Base-by-base conservation (phyloP, 257 asterid genomes). In the Verbena officinalis region DNA sequence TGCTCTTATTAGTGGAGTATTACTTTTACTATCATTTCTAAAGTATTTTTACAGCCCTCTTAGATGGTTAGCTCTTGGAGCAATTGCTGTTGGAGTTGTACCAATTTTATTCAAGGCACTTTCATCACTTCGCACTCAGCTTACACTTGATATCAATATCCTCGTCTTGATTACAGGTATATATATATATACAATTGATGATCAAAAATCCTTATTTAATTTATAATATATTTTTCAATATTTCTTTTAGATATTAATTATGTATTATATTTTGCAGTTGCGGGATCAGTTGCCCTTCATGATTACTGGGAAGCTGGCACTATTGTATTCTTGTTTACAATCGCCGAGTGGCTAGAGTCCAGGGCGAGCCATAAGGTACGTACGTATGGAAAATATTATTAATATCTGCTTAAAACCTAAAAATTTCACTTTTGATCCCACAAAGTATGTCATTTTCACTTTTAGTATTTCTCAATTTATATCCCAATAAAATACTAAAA, bases 251-350 rank as follows among this genome's bases (percentile, higher is more conserved):
- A n/a, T n/a, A n/a, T n/a, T 27, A 2, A 27, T 27, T 27, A 2
- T 27, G 33, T 27, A 6, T 38, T 59, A 52, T 23, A 24, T 33
- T 17, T 65, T 71, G 66, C 86, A 86, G 96, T 89, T 76, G 78
- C 55, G 1, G 96, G 96, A 46, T 86, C 96, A 22, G 51, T 83
- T 39, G 90, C 76, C 49, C 78, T 89, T 19, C 72, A 64, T 9
- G 96, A 89, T 73, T 89, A 81, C 68, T 84, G 87, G 95, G 96
- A 89, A 78, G 96, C 96, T 52, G 96, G 71, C 7, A 81, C 95
- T 7, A 89, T 89, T 40, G 95, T 89, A 1, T 89, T 89, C 71
- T 69, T 89, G 17, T 89, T 89, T 55, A 72, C 91, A 30, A 81
- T 77, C 17, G 88, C 93, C 11, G 92, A 86, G 40, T 89, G 96